phyloP scores from a whole-genome alignment of 495 filamentous ascomycete species.

The Penicillium arizonense region DNA sequence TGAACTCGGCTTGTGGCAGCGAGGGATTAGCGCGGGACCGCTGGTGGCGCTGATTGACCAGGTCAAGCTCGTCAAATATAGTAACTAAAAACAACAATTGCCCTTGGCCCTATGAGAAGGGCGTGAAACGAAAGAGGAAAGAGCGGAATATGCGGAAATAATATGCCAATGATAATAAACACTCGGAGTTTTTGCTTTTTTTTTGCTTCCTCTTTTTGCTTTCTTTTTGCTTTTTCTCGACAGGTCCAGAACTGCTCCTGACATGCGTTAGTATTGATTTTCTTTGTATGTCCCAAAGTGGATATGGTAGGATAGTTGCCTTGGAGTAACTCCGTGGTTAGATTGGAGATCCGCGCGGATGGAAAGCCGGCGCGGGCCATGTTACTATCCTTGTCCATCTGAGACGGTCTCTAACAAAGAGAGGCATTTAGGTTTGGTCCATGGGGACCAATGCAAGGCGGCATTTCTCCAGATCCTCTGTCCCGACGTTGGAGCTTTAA shows the following conservation, averaged over 20 bases:
- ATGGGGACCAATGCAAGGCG: neutral
- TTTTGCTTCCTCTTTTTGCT: neutral
- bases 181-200: neutral
- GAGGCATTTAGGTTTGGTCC: neutral
- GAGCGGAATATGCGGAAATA: too few species aligned
- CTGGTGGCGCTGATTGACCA: neutral
- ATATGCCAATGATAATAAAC: neutral
- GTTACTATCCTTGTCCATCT: too few species aligned
- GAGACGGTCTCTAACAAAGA: neutral
- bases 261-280: neutral
- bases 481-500: neutral
- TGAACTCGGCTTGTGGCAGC: neutral
- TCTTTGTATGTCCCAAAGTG: too few species aligned
- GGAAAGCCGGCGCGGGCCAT: too few species aligned
- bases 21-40: neutral
- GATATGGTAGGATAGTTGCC: too few species aligned
- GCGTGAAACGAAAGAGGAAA: too few species aligned
- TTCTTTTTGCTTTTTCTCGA: neutral
- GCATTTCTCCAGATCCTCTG: constrained; percentile 7
- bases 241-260: neutral
- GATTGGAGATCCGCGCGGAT: too few species aligned
- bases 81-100: neutral
- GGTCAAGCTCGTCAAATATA: neutral
- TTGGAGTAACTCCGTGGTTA: too few species aligned
- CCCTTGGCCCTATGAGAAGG: too few species aligned